Evolutionary conservation across 176 grass and related monocot species (phyloP).

Genomic region (Carex scoparia): DNA sequence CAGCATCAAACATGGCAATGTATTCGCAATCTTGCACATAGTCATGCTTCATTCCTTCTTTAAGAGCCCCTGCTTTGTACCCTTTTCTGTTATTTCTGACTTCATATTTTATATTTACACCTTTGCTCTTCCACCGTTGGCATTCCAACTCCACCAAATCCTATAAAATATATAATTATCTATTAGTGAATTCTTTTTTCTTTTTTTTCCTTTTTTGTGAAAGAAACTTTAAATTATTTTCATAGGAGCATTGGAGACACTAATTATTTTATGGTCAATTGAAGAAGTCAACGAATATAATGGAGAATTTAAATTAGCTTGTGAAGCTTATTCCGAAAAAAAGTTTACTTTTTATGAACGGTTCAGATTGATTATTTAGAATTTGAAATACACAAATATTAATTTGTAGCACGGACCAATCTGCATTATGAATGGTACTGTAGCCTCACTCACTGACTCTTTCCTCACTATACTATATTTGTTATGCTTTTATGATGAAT

Average conservation of each 20-base stretch:
- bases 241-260: background rate
- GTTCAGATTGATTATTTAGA: no score
- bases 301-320: no score
- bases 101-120: conserved; percentile 80
- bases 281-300: no score
- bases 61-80: conserved; percentile 90
- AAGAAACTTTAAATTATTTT: background rate
- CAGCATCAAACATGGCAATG: conserved; percentile 93
- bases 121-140: conserved; percentile 52
- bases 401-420: no score
- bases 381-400: no score
- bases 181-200: background rate
- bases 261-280: no score
- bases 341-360: no score
- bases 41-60: conserved; percentile 65
- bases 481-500: no score
- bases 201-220: background rate
- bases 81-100: conserved; percentile 72
- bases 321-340: no score
- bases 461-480: no score
- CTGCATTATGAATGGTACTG: no score
- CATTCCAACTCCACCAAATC: conserved; percentile 69
- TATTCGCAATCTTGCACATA: conserved; percentile 72
- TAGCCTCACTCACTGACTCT: no score
- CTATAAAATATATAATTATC: conserved; percentile 28